Conservation (phyloP, 106 monocot species). For the Acorus calamus region DNA sequence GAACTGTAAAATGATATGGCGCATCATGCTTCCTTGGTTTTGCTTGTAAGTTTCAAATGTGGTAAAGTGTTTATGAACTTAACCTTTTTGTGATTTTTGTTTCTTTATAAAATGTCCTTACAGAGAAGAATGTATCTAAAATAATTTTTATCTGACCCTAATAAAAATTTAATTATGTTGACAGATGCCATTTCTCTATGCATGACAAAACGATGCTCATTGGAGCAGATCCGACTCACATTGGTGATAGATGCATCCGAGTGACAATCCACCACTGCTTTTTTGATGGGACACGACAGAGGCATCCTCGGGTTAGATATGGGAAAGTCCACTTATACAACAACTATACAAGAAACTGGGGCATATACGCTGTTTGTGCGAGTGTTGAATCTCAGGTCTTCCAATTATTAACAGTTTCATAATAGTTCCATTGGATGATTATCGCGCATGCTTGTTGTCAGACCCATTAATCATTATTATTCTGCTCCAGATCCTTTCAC, state of each 20-base stretch:
- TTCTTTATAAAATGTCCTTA: too few species aligned
- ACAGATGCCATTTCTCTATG: constrained; percentile 60
- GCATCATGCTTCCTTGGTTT: too few species aligned
- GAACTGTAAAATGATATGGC: too few species aligned
- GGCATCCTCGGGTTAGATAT: constrained; percentile 86
- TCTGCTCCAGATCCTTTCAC: constrained; percentile 55
- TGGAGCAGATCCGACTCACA: constrained; percentile 41
- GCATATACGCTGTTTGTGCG: constrained; percentile 90
- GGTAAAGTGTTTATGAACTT: neutral
- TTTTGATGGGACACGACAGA: constrained; percentile 72
- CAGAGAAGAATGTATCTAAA: too few species aligned
- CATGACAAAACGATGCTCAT: constrained; percentile 84
- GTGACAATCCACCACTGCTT: constrained; percentile 94
- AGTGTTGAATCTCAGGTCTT: constrained; percentile 90
- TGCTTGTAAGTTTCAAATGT: neutral
- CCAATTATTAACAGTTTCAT: neutral
- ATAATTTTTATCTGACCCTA: too few species aligned
- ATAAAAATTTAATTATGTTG: neutral
- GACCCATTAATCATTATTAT: neutral
- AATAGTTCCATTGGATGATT: neutral
- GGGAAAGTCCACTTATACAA: constrained; percentile 92
- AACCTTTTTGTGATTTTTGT: neutral
- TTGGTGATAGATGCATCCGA: constrained; percentile 56
- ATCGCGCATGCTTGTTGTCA: neutral
- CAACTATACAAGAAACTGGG: constrained; percentile 88